Conservation (phyloP, 192 early-diverging fungal genomes). For the Backusella circina region DNA sequence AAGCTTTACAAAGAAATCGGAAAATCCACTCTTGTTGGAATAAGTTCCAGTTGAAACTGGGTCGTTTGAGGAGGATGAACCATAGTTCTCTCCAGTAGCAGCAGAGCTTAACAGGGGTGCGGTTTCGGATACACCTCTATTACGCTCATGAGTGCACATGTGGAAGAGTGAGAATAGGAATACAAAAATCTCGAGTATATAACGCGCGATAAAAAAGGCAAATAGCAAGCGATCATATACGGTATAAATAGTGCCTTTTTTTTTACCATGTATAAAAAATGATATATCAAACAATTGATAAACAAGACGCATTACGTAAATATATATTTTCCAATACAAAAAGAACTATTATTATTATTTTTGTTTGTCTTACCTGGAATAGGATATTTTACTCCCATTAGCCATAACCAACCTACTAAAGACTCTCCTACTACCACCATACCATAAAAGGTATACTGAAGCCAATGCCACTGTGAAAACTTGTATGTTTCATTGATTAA, state of each 20-base stretch:
- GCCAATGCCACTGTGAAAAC: slow-evolving; percentile 43
- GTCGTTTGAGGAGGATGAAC: neutral
- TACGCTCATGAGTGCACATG: neutral
- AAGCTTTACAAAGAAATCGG: slow-evolving; percentile 51
- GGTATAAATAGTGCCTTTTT: slow-evolving; percentile 7
- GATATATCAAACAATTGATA: neutral
- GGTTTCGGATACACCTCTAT: slow-evolving; percentile 13
- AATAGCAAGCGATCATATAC: slow-evolving; percentile 35
- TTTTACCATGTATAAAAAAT: neutral
- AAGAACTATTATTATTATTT: neutral
- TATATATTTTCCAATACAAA: neutral
- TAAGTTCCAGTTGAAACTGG: slow-evolving; percentile 22
- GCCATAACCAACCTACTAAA: slow-evolving; percentile 42
- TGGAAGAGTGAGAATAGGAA: slow-evolving; percentile 32
- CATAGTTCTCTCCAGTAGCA: neutral
- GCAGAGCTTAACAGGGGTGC: slow-evolving; percentile 18
- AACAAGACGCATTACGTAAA: neutral
- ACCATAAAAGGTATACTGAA: slow-evolving; percentile 49
- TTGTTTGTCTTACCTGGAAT: slow-evolving; percentile 22
- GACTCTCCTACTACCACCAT: slow-evolving; percentile 41
- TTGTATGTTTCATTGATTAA: slow-evolving; percentile 35
- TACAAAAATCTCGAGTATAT: slow-evolving; percentile 29
- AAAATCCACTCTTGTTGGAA: slow-evolving; percentile 3
- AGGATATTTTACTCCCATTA: slow-evolving; percentile 14
- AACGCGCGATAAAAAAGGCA: slow-evolving; percentile 41